phyloP scores from a whole-genome alignment of 2,329 filamentous ascomycete species.

The Arthrobotrys sphaeroides region DNA sequence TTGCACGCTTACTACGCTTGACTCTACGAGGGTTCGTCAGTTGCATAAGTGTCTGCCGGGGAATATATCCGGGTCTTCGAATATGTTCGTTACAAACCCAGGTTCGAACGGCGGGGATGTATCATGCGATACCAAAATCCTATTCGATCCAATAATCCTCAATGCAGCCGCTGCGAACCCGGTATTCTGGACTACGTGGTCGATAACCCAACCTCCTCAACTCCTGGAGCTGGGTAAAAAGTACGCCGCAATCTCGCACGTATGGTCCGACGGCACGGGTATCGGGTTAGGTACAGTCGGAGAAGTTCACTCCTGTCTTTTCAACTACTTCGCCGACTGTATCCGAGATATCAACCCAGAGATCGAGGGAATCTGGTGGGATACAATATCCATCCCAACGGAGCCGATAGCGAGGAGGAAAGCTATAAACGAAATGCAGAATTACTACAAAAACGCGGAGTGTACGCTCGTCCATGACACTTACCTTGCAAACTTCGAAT shows the following conservation, averaged over 20 bases:
- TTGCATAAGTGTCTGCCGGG: background rate
- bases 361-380: conserved; percentile 58
- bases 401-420: conserved; percentile 42
- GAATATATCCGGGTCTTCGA: background rate
- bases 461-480: conserved; percentile 55
- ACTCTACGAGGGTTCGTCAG: conserved; percentile 7
- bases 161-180: conserved; percentile 1
- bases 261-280: conserved; percentile 59
- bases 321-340: conserved; percentile 55
- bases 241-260: conserved; percentile 58
- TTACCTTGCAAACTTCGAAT: conserved; percentile 53
- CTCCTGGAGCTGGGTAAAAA: background rate
- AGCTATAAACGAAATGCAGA: conserved; percentile 57
- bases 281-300: conserved; percentile 54
- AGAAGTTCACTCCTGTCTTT: conserved; percentile 58
- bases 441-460: conserved; percentile 56
- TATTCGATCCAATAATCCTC: background rate
- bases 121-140: background rate
- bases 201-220: background rate
- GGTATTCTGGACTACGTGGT: conserved; percentile 5
- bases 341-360: conserved; percentile 48
- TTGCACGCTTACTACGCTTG: conserved; percentile 2
- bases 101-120: background rate
- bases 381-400: conserved; percentile 57
- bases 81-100: background rate